These are phyloP conservation scores for Aspergillus eucalypticola DNA, from an alignment of 2,329 filamentous ascomycete genomes.

Conservation along the genomic window DNA sequence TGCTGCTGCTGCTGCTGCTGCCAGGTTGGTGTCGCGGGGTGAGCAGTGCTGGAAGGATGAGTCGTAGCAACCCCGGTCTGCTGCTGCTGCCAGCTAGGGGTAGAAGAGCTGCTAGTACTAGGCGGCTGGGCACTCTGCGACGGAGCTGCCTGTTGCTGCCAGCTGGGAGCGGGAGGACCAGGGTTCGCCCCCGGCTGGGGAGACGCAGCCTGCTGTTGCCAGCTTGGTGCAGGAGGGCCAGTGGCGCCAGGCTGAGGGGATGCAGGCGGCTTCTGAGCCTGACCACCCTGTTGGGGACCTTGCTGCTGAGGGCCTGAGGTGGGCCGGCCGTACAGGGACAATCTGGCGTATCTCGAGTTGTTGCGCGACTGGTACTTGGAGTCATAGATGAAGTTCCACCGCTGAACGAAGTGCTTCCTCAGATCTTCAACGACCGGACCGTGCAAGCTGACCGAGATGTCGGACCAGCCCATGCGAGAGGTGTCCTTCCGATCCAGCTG, in stretches of 20 bases:
- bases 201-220: slow-evolving; percentile 14
- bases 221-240: slow-evolving; percentile 9
- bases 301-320: slow-evolving; percentile 25
- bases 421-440: slow-evolving; percentile 76
- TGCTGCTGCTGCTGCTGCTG: slow-evolving; percentile 11
- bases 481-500: slow-evolving; percentile 77
- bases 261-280: slow-evolving; percentile 2
- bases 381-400: slow-evolving; percentile 89
- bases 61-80: slow-evolving; percentile 3
- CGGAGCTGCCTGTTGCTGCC: slow-evolving; percentile 6
- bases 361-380: slow-evolving; percentile 71
- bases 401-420: slow-evolving; percentile 74
- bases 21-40: neutral
- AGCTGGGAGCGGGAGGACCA: neutral
- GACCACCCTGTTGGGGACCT: slow-evolving; percentile 17
- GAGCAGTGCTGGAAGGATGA: slow-evolving; percentile 5
- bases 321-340: slow-evolving; percentile 36
- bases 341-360: slow-evolving; percentile 51
- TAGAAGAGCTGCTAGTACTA: neutral
- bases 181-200: slow-evolving; percentile 10
- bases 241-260: neutral
- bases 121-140: neutral
- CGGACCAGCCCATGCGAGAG: slow-evolving; percentile 91
- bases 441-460: slow-evolving; percentile 74
- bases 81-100: slow-evolving; percentile 9